Evolutionary conservation across 306 rosid genomes (phyloP).

Genomic region (Acacia melanoxylon): DNA sequence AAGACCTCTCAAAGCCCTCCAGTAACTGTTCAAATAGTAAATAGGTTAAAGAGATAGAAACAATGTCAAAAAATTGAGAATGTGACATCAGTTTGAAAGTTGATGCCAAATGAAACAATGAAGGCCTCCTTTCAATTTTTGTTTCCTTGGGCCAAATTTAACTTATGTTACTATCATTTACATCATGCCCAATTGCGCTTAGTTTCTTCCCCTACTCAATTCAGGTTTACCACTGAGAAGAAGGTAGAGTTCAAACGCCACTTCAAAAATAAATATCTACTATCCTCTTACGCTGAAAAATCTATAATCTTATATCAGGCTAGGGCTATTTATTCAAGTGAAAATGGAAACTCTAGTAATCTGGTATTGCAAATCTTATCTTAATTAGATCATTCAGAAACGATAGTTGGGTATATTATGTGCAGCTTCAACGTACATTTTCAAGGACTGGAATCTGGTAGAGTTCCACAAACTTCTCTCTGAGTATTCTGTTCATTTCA

Average conservation of each 20-base stretch:
- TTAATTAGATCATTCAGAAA: conserved; percentile 1
- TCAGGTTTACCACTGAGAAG: background rate
- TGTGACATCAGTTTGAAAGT: background rate
- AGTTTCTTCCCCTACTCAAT: background rate
- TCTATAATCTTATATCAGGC: background rate
- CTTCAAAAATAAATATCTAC: background rate
- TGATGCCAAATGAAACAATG: background rate
- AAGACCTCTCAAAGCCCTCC: conserved; percentile 70
- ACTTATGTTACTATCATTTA: background rate
- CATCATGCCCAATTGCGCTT: conserved; percentile 1
- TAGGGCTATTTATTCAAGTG: background rate
- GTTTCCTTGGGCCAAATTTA: background rate
- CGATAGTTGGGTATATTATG: conserved; percentile 19
- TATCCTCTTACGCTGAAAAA: conserved; percentile 4
- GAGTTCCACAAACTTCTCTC: conserved; percentile 86
- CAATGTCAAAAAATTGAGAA: conserved; percentile 5
- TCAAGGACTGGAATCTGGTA: conserved; percentile 83
- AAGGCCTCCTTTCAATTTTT: background rate
- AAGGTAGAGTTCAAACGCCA: background rate
- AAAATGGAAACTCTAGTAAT: conserved; percentile 5
- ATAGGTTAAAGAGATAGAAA: conserved; percentile 22
- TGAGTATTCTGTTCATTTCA: conserved; percentile 70
- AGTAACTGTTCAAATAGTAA: conserved; percentile 58
- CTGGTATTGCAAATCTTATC: background rate
- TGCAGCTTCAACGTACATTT: conserved; percentile 50